Conservation (phyloP, 1,284 basidiomycete genomes). For the Cryptococcus sp. region DNA sequence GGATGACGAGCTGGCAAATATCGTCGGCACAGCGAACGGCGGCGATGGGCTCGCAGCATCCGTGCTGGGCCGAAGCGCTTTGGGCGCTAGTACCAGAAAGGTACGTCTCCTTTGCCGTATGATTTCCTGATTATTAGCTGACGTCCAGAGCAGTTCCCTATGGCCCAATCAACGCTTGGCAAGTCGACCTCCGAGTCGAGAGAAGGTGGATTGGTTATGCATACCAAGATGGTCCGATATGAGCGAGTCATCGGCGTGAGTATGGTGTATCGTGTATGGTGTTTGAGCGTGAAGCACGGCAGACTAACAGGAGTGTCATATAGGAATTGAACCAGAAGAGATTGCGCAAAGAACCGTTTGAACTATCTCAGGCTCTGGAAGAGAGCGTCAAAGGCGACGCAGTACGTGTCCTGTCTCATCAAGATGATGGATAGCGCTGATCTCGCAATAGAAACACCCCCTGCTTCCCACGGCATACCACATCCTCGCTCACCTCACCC, state of each 20-base stretch:
- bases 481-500: constrained; percentile 54
- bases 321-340: constrained; percentile 46
- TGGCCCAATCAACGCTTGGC: constrained; percentile 35
- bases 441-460: constrained; percentile 45
- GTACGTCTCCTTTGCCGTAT: constrained; percentile 20
- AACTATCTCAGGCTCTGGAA: constrained; percentile 40
- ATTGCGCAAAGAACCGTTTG: constrained; percentile 40
- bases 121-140: not conserved
- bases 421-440: constrained; percentile 6
- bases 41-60: constrained; percentile 21
- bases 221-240: constrained; percentile 94
- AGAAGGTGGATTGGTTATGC: constrained; percentile 60
- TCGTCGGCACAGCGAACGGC: constrained; percentile 22
- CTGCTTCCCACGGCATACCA: constrained; percentile 50
- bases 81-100: constrained; percentile 39
- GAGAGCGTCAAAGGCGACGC: constrained; percentile 42
- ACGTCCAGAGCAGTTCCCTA: constrained; percentile 35
- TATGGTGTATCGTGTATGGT: constrained; percentile 45
- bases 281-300: not conserved
- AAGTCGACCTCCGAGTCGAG: constrained; percentile 35
- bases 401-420: constrained; percentile 11
- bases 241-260: constrained; percentile 77
- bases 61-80: constrained; percentile 33
- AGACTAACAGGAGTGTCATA: not conserved
- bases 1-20: constrained; percentile 43